A percentile compares a stretch with the other conserved stretches of the same genome.
These are phyloP conservation scores for Diaporthe vexans DNA, from an alignment of 2,329 filamentous ascomycete genomes.

Conservation along the genomic window DNA sequence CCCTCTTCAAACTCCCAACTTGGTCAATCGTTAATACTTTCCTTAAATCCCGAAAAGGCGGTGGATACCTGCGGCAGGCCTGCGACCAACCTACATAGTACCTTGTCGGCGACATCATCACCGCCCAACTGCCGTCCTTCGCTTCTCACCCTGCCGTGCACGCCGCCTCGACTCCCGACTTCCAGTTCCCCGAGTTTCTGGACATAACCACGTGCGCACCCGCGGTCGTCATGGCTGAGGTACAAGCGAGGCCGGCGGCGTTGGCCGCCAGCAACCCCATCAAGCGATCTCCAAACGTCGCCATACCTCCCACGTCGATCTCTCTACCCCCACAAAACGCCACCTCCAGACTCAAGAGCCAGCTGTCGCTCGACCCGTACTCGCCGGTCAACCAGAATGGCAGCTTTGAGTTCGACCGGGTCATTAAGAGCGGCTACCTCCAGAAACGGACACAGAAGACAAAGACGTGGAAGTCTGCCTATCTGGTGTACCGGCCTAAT, in stretches of 20 bases:
- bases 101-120: conserved; percentile 15
- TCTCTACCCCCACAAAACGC: conserved; percentile 47
- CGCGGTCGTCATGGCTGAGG: conserved; percentile 44
- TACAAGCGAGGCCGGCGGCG: conserved; percentile 46
- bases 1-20: conserved; percentile 25
- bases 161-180: conserved; percentile 3
- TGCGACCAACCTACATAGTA: conserved; percentile 19
- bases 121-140: neutral
- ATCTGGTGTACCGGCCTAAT: conserved; percentile 91
- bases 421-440: conserved; percentile 89
- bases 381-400: conserved; percentile 95
- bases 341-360: conserved; percentile 52
- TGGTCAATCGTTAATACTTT: conserved; percentile 34
- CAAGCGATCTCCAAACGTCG: conserved; percentile 38
- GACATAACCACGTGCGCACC: neutral
- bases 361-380: conserved; percentile 73
- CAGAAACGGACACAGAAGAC: conserved; percentile 94
- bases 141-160: neutral
- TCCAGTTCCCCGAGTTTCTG: neutral
- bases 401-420: conserved; percentile 94
- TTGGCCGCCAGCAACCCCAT: conserved; percentile 43
- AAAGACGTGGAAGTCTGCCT: conserved; percentile 93
- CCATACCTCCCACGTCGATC: conserved; percentile 45
- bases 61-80: conserved; percentile 34
- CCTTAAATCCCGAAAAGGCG: conserved; percentile 13